Base-by-base conservation (phyloP, 768 basidiomycete genomes). In the Strobilomyces confusus region DNA sequence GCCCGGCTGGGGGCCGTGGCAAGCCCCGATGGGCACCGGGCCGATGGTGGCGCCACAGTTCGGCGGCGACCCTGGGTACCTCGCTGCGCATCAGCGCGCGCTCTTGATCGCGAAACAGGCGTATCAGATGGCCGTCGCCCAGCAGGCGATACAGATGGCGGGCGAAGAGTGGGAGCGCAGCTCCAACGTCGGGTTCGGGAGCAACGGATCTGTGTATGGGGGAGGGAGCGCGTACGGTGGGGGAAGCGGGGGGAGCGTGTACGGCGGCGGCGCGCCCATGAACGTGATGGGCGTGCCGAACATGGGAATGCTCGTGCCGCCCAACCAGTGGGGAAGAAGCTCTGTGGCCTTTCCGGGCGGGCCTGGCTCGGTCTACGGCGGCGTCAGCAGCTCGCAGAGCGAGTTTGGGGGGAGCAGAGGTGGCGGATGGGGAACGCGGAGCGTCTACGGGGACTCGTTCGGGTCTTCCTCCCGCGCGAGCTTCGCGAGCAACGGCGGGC, bases 91-190 rank as follows among this genome's bases (percentile, higher is more conserved):
- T 66, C 91, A 93, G 66, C 89, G 90, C 53, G 92, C 92, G 3
- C 89, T 94, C 81, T 73, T 90, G 73, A 72, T 77, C 51, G 92
- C 92, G 48, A 93, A 93, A 69, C 92, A 93, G 68, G 84, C 91
- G 4, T 94, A 91, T 64, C 92, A 93, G 69, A 82, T 88, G 75
- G 87, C 92, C 3, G 87, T 94, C 40, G 92, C 92, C 6, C 92
- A 92, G 68, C 92, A 93, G 59, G 92, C 92, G 5, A 86, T 92
- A 80, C 86, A 83, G 9, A 82, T 84, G 9, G 92, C 92, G n/a
- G 89, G 80, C 19, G 92, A 93, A 30, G 90, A 93, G 65, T 94
- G 92, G 92, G 92, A 94, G 65, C 83, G 91, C 32, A 79, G 82
- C 8, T 90, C 88, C 49, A 80, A 73, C 34, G 58, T 78, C 26